Base-by-base conservation (phyloP, 352 stramenopile species). In the Phytophthora cajani region DNA sequence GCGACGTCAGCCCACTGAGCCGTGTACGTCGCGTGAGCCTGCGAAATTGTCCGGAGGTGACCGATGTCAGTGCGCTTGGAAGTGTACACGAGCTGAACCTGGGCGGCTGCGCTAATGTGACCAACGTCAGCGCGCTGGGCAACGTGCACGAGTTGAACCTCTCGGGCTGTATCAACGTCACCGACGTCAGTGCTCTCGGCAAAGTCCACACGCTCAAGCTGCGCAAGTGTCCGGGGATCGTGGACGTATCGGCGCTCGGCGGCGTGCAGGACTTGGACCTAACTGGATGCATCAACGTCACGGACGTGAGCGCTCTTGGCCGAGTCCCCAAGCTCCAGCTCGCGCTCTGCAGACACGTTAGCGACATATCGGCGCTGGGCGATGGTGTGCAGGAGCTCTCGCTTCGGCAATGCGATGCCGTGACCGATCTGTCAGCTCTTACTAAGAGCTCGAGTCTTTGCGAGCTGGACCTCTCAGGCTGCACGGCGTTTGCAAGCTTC, bases 381-480 rank as follows among this genome's bases (percentile, higher is more conserved):
- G 50, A 65, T 5, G 67, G 73, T 2, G 78, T 83, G 0, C 64
- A 74, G 0, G 74, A 83, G 12, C 56, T 91, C 12, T 87, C 79
- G 2, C 68, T 89, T 49, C 84, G 83, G 33, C 75, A 87, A 49
- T 93, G 83, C 55, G 79, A 87, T 44, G 52, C 27, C 4, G 38
- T 93, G 14, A 65, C 17, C 3, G 74, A 90, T 52, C 73, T 91
- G 8, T 80, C 77, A n/a, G 71, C 74, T 33, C 67, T 93, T 1
- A 59, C 62, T 52, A 52, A 38, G 9, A 77, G 60, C 30, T 66
- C 44, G 5, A 49, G 58, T 55, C 69, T 91, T 5, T 49, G 78
- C n/a, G 77, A 87, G 17, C 74, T 93, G 16, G 79, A 91, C 56
- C 49, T 91, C 5, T 90, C 85, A 2, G 80, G 72, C 52, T 91